Evolutionary conservation across 768 basidiomycete genomes (phyloP).

Genomic region (Imleria badia): DNA sequence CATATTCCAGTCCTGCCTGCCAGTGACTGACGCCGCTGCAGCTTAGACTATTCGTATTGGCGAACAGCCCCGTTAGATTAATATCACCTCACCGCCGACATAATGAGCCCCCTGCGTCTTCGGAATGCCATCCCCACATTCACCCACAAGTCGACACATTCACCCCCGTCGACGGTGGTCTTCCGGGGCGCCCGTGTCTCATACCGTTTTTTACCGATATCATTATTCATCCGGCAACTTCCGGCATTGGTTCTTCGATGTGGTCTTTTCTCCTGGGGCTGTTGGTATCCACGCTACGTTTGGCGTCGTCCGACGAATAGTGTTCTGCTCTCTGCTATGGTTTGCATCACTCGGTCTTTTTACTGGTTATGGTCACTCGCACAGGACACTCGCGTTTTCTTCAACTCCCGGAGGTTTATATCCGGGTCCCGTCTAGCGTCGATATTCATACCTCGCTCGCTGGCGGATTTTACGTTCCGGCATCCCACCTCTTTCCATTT

Average conservation of each 20-base stretch:
- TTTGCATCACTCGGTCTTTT: constrained; percentile 30
- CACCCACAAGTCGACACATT: constrained; percentile 5
- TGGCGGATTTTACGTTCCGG: constrained; percentile 26
- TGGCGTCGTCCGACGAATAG: constrained; percentile 27
- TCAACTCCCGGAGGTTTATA: constrained; percentile 20
- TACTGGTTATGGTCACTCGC: constrained; percentile 39
- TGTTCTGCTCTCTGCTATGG: constrained; percentile 29
- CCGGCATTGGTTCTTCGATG: constrained; percentile 27
- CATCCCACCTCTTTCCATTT: constrained; percentile 24
- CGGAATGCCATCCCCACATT: constrained; percentile 21
- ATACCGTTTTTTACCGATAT: constrained; percentile 35
- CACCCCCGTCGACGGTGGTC: constrained; percentile 12
- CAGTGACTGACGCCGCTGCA: constrained; percentile 9
- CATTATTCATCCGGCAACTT: constrained; percentile 45
- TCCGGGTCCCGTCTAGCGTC: constrained; percentile 35
- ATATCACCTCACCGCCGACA: constrained; percentile 34
- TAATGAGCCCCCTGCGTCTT: constrained; percentile 24
- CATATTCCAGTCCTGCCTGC: neutral
- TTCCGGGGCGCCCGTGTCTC: constrained; percentile 24
- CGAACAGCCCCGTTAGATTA: constrained; percentile 37
- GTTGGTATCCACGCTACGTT: constrained; percentile 29
- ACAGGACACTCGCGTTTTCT: constrained; percentile 34
- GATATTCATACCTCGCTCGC: constrained; percentile 50
- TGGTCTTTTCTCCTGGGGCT: constrained; percentile 34
- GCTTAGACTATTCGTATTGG: constrained; percentile 40